phyloP scores from a whole-genome alignment of 257 asterid genomes.

The Solanum appendiculatum region DNA sequence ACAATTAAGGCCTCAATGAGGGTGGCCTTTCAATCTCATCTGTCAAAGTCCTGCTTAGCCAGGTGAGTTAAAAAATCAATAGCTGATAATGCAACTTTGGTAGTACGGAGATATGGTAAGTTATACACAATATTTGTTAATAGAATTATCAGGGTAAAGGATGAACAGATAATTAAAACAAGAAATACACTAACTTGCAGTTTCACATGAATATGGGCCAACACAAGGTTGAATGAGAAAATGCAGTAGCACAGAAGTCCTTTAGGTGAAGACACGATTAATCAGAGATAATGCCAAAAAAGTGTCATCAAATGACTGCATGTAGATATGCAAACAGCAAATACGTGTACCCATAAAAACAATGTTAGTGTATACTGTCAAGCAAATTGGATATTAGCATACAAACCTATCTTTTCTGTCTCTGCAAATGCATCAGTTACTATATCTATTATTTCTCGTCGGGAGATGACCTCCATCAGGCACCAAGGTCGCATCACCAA shows the following conservation, averaged over 20 bases:
- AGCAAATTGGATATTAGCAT: not conserved
- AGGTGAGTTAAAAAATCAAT: not conserved
- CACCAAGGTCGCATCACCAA: constrained; percentile 86
- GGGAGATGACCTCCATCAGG: constrained; percentile 65
- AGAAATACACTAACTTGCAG: not conserved
- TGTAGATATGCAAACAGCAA: not conserved
- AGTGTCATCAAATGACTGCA: not conserved
- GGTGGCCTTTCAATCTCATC: not conserved
- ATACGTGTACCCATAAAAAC: not conserved
- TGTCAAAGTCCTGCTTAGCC: not conserved
- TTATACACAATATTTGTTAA: not conserved
- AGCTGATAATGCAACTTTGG: not conserved
- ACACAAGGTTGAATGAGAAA: not conserved
- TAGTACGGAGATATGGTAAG: not conserved
- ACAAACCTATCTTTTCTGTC: constrained; percentile 67
- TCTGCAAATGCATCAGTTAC: constrained; percentile 53
- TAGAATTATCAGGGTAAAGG: not conserved
- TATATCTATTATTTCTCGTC: constrained; percentile 54
- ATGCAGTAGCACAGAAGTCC: not conserved
- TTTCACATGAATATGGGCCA: not conserved
- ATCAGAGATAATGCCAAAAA: not conserved
- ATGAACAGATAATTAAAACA: not conserved
- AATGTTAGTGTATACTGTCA: not conserved
- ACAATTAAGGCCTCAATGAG: not conserved
- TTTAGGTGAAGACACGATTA: not conserved